Conservation (phyloP, 2,329 filamentous ascomycete species). For the Cladosporium velox region DNA sequence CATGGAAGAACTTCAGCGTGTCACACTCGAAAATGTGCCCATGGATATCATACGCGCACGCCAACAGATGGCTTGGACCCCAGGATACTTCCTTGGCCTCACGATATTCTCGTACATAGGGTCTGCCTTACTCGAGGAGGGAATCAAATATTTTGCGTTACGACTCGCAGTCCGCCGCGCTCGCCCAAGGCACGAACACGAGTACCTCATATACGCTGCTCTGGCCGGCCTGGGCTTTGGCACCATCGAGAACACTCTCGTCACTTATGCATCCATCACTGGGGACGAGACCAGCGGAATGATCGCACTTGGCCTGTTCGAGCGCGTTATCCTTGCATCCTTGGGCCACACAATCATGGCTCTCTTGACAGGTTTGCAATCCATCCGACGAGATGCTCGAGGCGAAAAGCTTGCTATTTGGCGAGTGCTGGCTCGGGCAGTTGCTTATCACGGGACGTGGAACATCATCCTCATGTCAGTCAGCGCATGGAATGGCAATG, state of each 20-base stretch:
- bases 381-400: conserved; percentile 14
- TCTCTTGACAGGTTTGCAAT: conserved; percentile 1
- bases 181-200: conserved; percentile 7
- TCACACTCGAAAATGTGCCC: neutral
- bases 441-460: conserved; percentile 1
- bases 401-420: conserved; percentile 5
- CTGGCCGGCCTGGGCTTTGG: neutral
- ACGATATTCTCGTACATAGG: conserved; percentile 1
- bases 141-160: conserved; percentile 5
- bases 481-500: conserved; percentile 10
- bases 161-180: conserved; percentile 5
- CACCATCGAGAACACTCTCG: conserved; percentile 6
- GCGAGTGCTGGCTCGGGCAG: neutral
- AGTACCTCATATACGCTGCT: conserved; percentile 15
- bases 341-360: conserved; percentile 9
- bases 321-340: conserved; percentile 3
- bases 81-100: neutral
- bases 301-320: neutral
- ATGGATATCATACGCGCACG: neutral
- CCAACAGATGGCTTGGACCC: conserved; percentile 5
- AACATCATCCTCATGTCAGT: neutral
- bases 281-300: neutral
- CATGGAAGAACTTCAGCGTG: conserved; percentile 4
- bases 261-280: neutral
- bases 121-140: neutral